Evolutionary conservation across 192 early-diverging fungal species (phyloP).

Genomic region (Piromyces finnis): DNA sequence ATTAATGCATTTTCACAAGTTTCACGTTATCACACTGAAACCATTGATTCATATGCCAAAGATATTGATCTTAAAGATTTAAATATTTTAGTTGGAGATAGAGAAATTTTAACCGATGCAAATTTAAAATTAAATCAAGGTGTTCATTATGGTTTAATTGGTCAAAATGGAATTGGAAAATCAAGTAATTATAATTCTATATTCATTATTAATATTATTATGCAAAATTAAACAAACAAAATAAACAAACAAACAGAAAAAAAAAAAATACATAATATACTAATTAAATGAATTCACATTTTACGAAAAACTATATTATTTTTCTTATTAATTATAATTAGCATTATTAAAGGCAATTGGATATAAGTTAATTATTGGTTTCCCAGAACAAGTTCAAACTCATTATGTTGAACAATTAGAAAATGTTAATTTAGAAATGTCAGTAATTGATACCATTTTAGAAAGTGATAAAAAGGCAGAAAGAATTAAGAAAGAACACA

Average conservation of each 20-base stretch:
- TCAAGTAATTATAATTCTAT: slow-evolving; percentile 23
- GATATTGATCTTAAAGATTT: slow-evolving; percentile 60
- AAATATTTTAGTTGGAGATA: slow-evolving; percentile 50
- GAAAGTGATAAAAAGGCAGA: slow-evolving; percentile 40
- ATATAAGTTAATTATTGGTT: slow-evolving; percentile 47
- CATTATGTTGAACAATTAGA: slow-evolving; percentile 71
- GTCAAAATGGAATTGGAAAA: slow-evolving; percentile 65
- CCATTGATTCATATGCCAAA: slow-evolving; percentile 54
- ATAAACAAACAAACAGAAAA: no score
- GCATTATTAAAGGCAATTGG: slow-evolving; percentile 43
- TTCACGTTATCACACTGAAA: slow-evolving; percentile 71
- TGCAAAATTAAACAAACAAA: no score
- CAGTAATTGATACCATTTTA: slow-evolving; percentile 38
- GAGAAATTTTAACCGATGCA: slow-evolving; percentile 53
- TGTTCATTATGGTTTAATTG: slow-evolving; percentile 58
- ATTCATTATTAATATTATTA: no score
- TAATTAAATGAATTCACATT: no score
- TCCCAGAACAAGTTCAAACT: slow-evolving; percentile 60
- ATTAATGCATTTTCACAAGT: slow-evolving; percentile 56
- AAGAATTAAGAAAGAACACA: slow-evolving; percentile 20
- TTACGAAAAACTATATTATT: no score
- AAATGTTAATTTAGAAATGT: slow-evolving; percentile 22
- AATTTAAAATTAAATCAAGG: slow-evolving; percentile 57
- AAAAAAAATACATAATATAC: no score
- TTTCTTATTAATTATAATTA: no score